Conservation (phyloP, 352 stramenopile genomes). For the Pythium phragmiticola region DNA sequence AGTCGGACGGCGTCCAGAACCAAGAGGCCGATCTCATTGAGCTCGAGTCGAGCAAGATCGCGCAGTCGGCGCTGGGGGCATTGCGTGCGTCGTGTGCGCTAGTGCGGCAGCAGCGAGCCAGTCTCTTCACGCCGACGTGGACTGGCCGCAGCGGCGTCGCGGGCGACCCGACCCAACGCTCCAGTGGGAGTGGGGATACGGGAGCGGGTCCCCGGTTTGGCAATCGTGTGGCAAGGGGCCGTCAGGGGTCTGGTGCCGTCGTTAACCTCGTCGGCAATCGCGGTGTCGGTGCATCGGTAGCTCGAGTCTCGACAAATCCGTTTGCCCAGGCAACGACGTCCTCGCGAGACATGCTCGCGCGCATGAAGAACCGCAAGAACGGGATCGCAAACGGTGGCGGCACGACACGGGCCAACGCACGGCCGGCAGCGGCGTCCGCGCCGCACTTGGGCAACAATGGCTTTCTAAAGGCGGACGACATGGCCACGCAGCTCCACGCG, state of each 20-base stretch:
- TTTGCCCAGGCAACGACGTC: constrained; percentile 40
- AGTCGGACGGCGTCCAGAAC: constrained; percentile 82
- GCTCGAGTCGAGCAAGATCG: constrained; percentile 90
- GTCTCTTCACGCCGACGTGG: constrained; percentile 73
- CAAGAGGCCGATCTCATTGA: constrained; percentile 92
- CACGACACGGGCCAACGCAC: not conserved
- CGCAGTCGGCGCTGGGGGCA: constrained; percentile 77
- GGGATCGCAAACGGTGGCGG: constrained; percentile 25
- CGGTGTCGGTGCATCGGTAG: constrained; percentile 3
- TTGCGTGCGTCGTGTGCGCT: constrained; percentile 78
- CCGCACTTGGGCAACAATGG: constrained; percentile 22
- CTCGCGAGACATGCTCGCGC: constrained; percentile 68
- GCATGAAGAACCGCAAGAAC: constrained; percentile 50
- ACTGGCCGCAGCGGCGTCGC: constrained; percentile 69
- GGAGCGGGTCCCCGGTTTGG: constrained; percentile 33
- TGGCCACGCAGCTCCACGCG: constrained; percentile 73
- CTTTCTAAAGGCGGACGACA: constrained; percentile 53
- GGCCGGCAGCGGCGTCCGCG: not conserved
- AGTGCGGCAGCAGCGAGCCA: constrained; percentile 62
- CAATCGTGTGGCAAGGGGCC: constrained; percentile 35
- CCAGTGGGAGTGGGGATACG: not conserved
- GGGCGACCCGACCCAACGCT: constrained; percentile 57
- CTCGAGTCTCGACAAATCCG: constrained; percentile 26
- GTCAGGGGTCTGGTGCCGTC: constrained; percentile 16
- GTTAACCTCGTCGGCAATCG: constrained; percentile 2